Conservation (phyloP, 1,284 basidiomycete species). For the Ganoderma lingzhi region DNA sequence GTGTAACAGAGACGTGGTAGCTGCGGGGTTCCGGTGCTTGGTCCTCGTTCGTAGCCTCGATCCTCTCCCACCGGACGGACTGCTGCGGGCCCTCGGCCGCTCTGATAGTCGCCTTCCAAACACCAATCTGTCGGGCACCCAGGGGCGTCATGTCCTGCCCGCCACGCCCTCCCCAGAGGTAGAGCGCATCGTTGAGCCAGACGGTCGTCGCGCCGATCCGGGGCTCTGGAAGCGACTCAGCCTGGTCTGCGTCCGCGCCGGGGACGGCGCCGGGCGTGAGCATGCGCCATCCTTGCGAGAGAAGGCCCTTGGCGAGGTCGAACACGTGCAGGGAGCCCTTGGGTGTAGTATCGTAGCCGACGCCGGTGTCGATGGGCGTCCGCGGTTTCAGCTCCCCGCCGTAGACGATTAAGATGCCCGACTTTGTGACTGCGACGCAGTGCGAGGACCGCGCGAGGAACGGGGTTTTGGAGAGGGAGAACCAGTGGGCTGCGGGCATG, state of each 20-base stretch:
- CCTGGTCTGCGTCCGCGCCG: constrained; percentile 6
- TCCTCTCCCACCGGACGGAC: constrained; percentile 38
- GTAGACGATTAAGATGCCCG: constrained; percentile 43
- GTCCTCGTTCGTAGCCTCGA: constrained; percentile 36
- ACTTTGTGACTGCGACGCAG: constrained; percentile 38
- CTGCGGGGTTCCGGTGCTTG: constrained; percentile 38
- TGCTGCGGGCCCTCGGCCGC: constrained; percentile 18
- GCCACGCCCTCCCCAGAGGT: constrained; percentile 54
- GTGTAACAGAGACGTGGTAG: constrained; percentile 40
- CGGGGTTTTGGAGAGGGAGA: constrained; percentile 34
- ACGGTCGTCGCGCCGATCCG: constrained; percentile 49
- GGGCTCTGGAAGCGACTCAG: constrained; percentile 34
- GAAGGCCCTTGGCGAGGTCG: constrained; percentile 25
- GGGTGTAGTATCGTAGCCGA: constrained; percentile 17
- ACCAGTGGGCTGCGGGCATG: constrained; percentile 37
- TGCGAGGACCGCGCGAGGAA: constrained; percentile 43
- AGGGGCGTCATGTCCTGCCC: constrained; percentile 49
- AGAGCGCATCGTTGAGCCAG: constrained; percentile 40
- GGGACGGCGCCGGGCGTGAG: constrained; percentile 22
- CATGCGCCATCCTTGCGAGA: constrained; percentile 28
- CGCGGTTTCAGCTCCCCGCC: constrained; percentile 52
- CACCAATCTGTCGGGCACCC: constrained; percentile 38
- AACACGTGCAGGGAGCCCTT: constrained; percentile 41
- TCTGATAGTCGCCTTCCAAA: constrained; percentile 38
- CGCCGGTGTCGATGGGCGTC: constrained; percentile 44